Evolutionary conservation across 768 basidiomycete species (phyloP).

Genomic region (Pleurotus djamor): DNA sequence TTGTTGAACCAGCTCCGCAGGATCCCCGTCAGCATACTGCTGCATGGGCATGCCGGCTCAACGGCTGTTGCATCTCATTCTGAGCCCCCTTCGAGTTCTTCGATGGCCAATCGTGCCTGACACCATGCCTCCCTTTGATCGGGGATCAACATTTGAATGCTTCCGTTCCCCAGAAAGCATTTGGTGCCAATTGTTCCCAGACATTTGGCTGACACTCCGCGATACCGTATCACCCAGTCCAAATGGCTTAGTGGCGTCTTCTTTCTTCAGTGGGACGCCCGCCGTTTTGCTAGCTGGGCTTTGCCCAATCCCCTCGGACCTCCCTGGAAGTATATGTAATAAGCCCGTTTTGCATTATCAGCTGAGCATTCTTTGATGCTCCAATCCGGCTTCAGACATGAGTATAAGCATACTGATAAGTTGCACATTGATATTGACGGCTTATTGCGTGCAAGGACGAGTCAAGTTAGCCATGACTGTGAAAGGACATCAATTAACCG

Average conservation of each 20-base stretch:
- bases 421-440: background rate
- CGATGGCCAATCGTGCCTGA: constrained; percentile 27
- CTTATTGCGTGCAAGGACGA: too few species aligned
- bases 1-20: constrained; percentile 4
- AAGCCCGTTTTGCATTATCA: constrained; percentile 3
- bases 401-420: background rate
- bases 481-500: too few species aligned
- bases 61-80: constrained; percentile 28
- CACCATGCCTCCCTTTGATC: constrained; percentile 48
- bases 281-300: background rate
- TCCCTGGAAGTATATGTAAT: constrained; percentile 9
- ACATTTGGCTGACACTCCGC: constrained; percentile 8
- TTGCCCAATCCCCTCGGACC: constrained; percentile 12
- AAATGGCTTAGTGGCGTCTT: constrained; percentile 35
- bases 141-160: constrained; percentile 49
- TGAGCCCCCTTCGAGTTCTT: constrained; percentile 11
- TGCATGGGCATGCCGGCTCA: background rate
- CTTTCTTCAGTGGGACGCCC: background rate
- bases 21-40: constrained; percentile 6
- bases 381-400: background rate
- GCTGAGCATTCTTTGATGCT: constrained; percentile 12
- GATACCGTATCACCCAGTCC: constrained; percentile 18
- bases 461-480: too few species aligned
- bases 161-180: constrained; percentile 13
- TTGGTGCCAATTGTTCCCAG: constrained; percentile 2